Evolutionary conservation across 169 alveolate genomes (phyloP), one percentile per base, ranked within the genome.

Genomic region (Toxoplasma gondii): DNA sequence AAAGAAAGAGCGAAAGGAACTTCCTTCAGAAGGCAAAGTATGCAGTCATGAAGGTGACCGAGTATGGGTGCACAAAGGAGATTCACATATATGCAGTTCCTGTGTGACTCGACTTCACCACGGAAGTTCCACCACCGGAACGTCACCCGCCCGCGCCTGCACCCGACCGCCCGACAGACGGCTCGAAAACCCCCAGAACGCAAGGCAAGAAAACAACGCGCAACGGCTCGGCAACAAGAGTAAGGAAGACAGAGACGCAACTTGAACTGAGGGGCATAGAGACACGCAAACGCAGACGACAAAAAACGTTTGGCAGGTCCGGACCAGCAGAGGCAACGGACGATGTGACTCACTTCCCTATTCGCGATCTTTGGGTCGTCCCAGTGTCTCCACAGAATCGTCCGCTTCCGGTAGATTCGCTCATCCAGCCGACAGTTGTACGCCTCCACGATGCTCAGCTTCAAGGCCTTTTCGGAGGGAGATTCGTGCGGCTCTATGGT

Each of bases 361-460:
- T 96, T 97, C 92, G 96, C 96, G 43, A 95, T 91, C 83, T 97
- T 96, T 1, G 98, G 94, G 82, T 98, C 99, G 69, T 97, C 96
- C 83, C 98, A 96, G 44, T 98, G 97, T 86, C 98, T 91, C 86
- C 95, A 95, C 5, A 97, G 96, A 74, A 97, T 95, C 78, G 97
- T 95, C 94, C 97, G 91, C 67, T 97, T 97, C 93, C 99, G 96
- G 94, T 97, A 98, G 16, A 97, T 97, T 34, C 99, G 96, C 93
- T 98, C 99, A 87, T 98, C 99, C 53, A 98, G 95, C 94, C 98
- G 98, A 44, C 98, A 97, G 94, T 98, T 98, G 94, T 98, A 98
- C 39, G 97, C 97, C 93, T 98, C 94, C 45, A 92, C 45, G 39
- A 92, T 36, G 31, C 88, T 43, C 67, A 92, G 80, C 69, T 92